Evolutionary conservation across 305 asterid genomes (phyloP), one percentile per base, ranked within the genome.

Genomic region (Striga hermonthica): DNA sequence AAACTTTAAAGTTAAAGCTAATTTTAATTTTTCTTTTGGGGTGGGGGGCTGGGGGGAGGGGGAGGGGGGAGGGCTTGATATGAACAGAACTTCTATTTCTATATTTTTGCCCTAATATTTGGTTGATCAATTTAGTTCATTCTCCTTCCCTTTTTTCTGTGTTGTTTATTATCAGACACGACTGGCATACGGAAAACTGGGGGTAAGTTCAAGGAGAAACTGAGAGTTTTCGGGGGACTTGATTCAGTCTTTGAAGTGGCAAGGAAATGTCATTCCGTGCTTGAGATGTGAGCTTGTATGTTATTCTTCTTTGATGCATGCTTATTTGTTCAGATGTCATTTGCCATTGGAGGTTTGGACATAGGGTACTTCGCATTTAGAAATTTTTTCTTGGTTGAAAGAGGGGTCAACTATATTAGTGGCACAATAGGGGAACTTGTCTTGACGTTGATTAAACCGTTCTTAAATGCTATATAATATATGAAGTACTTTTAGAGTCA

Each of bases 201-300:
- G 68, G 83, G 81, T 15, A 83, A 77, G 64, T 89, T 85, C 87
- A 89, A 89, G 86, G 96, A 89, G 72, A 89, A 83, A 62, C 63
- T 89, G 74, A 81, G 96, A 75, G 87, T 83, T 77, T 79, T 74
- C 67, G 93, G 96, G 60, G 96, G 95, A 79, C 90, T 89, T 68
- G 86, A 87, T 79, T 95, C 91, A 12, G 89, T 85, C 47, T 84
- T 89, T 75, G 96, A 80, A 67, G 84, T 86, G 72, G 84, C 90
- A 34, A 86, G 95, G 70, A 83, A 74, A 69, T 83, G 93, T 63
- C 91, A 86, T 80, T 78, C 77, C 14, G 59, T 68, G 55, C 79
- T 87, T 81, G 93, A 86, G 93, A 95, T 89, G 73, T 68, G 89
- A 55, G 54, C 81, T 70, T 67, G 64, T 75, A 71, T 76, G 63